Percentiles rank a stretch among this genome's conserved stretches.
Conservation (phyloP, 495 filamentous ascomycete species). For the Talaromyces ruber region DNA sequence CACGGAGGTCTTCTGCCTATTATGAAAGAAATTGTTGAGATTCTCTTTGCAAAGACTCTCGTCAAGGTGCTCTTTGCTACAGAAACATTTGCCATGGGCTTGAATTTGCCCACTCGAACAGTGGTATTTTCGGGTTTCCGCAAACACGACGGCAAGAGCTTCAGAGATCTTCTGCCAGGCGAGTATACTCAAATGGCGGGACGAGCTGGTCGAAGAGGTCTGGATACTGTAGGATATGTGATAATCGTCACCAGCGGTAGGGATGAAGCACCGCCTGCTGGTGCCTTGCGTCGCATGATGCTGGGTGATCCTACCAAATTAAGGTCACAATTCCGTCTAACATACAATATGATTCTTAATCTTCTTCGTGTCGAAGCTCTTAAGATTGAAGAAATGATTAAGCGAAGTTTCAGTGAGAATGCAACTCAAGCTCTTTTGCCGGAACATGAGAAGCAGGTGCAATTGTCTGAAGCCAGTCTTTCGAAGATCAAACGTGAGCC, state of each 20-base stretch:
- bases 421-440: slow-evolving; percentile 93
- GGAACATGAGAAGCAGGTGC: slow-evolving; percentile 89
- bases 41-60: slow-evolving; percentile 85
- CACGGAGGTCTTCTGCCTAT: slow-evolving; percentile 94
- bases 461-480: slow-evolving; percentile 85
- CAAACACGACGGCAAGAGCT: slow-evolving; percentile 86
- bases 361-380: slow-evolving; percentile 90
- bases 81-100: slow-evolving; percentile 96
- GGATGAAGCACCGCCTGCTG: slow-evolving; percentile 82
- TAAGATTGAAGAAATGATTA: slow-evolving; percentile 99
- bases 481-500: slow-evolving; percentile 80
- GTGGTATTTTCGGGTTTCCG: slow-evolving; percentile 96
- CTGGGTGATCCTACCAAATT: slow-evolving; percentile 92
- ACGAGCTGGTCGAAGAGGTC: slow-evolving; percentile 82
- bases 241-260: slow-evolving; percentile 79
- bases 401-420: slow-evolving; percentile 96
- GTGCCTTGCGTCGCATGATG: slow-evolving; percentile 82
- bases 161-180: slow-evolving; percentile 85
- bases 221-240: slow-evolving; percentile 87
- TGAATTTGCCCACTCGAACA: slow-evolving; percentile 91
- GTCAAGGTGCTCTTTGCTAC: slow-evolving; percentile 97
- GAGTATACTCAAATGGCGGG: slow-evolving; percentile 99
- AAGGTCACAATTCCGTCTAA: slow-evolving; percentile 89
- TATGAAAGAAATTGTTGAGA: slow-evolving; percentile 96
- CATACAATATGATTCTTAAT: slow-evolving; percentile 99